Conservation (phyloP, 2,329 filamentous ascomycete species). For the Monilinia laxa region DNA sequence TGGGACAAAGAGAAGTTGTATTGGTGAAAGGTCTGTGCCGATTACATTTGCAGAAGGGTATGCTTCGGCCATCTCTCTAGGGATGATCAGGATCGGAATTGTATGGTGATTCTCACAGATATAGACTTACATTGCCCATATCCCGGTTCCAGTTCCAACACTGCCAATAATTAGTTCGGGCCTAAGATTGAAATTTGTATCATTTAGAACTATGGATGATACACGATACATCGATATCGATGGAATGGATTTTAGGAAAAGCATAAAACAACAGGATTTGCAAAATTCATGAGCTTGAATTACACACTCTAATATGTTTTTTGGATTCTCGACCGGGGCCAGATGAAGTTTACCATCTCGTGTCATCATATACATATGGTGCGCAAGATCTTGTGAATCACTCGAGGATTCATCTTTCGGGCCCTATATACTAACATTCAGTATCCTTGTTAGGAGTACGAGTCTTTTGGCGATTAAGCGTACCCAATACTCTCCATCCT, state of each 20-base stretch:
- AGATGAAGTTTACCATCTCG: conserved; percentile 30
- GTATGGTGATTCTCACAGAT: too few relatives aligned
- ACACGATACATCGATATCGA: background rate
- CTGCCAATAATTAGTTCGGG: too few relatives aligned
- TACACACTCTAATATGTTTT: conserved; percentile 38
- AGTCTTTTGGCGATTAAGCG: background rate
- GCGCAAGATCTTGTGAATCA: conserved; percentile 47
- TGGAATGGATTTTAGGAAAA: too few relatives aligned
- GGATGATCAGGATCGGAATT: too few relatives aligned
- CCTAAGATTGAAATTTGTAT: too few relatives aligned
- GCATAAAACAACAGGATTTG: too few relatives aligned
- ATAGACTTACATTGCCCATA: too few relatives aligned
- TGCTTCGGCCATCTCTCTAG: too few relatives aligned
- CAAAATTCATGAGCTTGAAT: background rate
- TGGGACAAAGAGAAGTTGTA: too few relatives aligned
- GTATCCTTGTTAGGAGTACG: background rate
- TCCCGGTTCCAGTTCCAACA: too few relatives aligned
- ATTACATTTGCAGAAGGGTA: too few relatives aligned
- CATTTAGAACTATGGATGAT: conserved; percentile 23
- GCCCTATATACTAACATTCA: conserved; percentile 30
- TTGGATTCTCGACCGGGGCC: conserved; percentile 28
- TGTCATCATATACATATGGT: conserved; percentile 41
- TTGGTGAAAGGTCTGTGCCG: too few relatives aligned
- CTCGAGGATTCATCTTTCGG: conserved; percentile 47
- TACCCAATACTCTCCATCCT: conserved; percentile 42